phyloP scores from a whole-genome alignment of 352 stramenopile genomes.

The Phytophthora tentaculata region DNA sequence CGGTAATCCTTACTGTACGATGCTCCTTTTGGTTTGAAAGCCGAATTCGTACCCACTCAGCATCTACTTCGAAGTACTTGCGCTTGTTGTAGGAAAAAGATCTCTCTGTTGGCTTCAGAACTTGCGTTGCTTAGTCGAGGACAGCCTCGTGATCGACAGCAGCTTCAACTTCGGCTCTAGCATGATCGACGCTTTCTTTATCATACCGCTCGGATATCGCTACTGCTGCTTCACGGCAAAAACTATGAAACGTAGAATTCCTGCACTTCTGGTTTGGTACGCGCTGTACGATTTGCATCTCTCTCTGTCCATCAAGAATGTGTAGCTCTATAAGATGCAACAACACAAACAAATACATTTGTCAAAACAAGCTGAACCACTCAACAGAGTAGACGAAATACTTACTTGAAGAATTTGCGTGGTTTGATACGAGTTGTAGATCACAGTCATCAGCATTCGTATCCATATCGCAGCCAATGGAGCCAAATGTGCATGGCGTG shows the following conservation, averaged over 20 bases:
- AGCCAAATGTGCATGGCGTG: neutral
- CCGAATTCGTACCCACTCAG: too few species aligned
- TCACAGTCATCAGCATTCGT: constrained; percentile 2
- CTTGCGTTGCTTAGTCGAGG: too few species aligned
- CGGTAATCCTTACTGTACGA: neutral
- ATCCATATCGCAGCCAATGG: constrained; percentile 4
- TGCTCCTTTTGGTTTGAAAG: neutral
- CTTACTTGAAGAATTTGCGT: constrained; percentile 1
- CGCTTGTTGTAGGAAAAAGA: too few species aligned
- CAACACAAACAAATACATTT: too few species aligned
- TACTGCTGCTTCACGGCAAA: neutral
- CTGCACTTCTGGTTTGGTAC: neutral
- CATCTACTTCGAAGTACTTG: too few species aligned
- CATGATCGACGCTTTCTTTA: neutral
- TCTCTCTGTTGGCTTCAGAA: too few species aligned
- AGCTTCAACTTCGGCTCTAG: neutral
- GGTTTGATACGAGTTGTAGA: constrained; percentile 16
- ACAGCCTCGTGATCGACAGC: too few species aligned
- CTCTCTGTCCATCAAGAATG: neutral
- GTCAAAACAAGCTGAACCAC: too few species aligned
- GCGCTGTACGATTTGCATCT: neutral
- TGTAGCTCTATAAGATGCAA: neutral
- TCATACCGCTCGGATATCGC: neutral
- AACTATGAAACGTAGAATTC: neutral
- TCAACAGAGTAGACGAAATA: too few species aligned